A percentile compares a stretch with the other conserved stretches of the same genome.
These are phyloP conservation scores for Tympanopsis confertula DNA, from an alignment of 2,329 filamentous ascomycete species.

Conservation along the genomic window DNA sequence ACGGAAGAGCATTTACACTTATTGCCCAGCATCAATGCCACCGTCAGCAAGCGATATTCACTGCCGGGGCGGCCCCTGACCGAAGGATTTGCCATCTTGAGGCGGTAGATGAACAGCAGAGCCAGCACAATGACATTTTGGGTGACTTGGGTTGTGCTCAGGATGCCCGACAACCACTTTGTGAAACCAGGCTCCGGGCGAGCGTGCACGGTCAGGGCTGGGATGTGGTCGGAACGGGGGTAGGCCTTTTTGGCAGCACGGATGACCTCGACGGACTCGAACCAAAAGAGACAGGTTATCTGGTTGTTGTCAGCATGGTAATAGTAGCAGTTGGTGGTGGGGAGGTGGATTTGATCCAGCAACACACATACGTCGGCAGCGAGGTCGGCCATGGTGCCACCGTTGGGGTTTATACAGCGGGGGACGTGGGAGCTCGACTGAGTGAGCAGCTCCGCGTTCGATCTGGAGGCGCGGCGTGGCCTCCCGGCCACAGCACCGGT, in stretches of 20 bases:
- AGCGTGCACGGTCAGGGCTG: slow-evolving; percentile 57
- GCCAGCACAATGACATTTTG: slow-evolving; percentile 89
- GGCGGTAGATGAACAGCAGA: slow-evolving; percentile 79
- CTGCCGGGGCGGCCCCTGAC: slow-evolving; percentile 88
- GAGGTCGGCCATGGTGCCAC: slow-evolving; percentile 70
- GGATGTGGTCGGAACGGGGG: slow-evolving; percentile 23
- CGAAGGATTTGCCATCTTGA: slow-evolving; percentile 80
- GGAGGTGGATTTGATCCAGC: not conserved
- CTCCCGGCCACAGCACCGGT: slow-evolving; percentile 1
- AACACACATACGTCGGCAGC: slow-evolving; percentile 59
- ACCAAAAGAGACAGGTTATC: slow-evolving; percentile 97
- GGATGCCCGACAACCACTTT: slow-evolving; percentile 85
- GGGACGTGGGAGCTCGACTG: slow-evolving; percentile 58
- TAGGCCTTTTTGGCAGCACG: slow-evolving; percentile 58
- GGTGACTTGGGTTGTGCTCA: slow-evolving; percentile 89
- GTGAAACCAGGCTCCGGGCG: slow-evolving; percentile 69
- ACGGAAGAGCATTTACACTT: slow-evolving; percentile 56
- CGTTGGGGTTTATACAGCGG: slow-evolving; percentile 60
- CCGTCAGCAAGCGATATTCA: slow-evolving; percentile 83
- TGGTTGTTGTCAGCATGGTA: slow-evolving; percentile 20
- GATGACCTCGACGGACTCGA: slow-evolving; percentile 74
- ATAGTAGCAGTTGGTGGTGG: slow-evolving; percentile 5
- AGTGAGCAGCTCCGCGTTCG: slow-evolving; percentile 2
- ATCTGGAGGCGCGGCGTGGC: slow-evolving; percentile 1
- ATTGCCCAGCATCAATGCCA: slow-evolving; percentile 94